These are phyloP conservation scores for Xylariaceae sp. DNA, from an alignment of 2,329 filamentous ascomycete genomes.

Conservation along the genomic window DNA sequence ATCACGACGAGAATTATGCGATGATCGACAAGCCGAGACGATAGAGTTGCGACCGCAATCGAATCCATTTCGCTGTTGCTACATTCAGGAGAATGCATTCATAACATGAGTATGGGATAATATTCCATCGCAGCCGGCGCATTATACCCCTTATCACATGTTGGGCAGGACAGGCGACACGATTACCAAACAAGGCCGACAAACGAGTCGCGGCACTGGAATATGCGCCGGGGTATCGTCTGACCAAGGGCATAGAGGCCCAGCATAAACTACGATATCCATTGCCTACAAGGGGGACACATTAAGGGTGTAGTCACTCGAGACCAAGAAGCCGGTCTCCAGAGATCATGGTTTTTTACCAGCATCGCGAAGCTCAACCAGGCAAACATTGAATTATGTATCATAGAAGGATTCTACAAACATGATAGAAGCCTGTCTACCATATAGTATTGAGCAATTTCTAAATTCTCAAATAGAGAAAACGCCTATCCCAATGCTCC, in stretches of 20 bases:
- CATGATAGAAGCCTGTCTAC: not conserved
- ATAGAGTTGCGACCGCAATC: not conserved
- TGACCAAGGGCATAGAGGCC: not conserved
- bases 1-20: not conserved
- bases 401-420: not conserved
- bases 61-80: not conserved
- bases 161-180: not conserved
- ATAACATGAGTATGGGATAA: not conserved
- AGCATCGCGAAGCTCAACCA: not conserved
- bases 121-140: not conserved
- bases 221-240: not conserved
- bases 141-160: not conserved
- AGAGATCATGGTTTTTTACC: not conserved
- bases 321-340: not conserved
- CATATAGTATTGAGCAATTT: not conserved
- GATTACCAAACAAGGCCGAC: not conserved
- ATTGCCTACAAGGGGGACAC: not conserved
- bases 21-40: not conserved
- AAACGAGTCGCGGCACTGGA: not conserved
- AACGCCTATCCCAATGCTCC: conserved; percentile 29
- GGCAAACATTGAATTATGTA: not conserved
- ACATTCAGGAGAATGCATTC: not conserved
- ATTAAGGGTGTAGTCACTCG: not conserved
- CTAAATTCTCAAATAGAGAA: conserved; percentile 10
- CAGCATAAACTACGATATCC: not conserved